Percentiles rank a stretch among this genome's conserved stretches.
phyloP scores from a whole-genome alignment of 2,329 filamentous ascomycete genomes.

The Monascus ruber region DNA sequence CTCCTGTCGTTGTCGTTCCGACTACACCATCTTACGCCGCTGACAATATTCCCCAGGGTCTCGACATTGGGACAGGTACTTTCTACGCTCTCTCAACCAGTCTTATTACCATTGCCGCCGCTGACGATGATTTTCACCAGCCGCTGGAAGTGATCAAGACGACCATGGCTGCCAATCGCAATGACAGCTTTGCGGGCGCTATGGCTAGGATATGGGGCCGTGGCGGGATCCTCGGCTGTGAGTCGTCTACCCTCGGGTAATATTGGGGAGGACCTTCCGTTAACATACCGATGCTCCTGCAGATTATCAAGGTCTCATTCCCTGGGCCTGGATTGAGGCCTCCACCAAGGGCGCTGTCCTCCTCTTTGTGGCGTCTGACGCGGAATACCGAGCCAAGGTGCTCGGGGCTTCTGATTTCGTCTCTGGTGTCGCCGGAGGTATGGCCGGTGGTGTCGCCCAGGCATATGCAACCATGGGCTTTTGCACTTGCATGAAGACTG shows the following conservation, averaged over 20 bases:
- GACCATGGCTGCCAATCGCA: conserved; percentile 95
- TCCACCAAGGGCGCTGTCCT: conserved; percentile 98
- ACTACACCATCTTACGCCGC: conserved; percentile 4
- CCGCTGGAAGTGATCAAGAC: conserved; percentile 98
- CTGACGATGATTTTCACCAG: conserved; percentile 50
- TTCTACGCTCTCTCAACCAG: background rate
- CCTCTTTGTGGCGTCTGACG: conserved; percentile 96
- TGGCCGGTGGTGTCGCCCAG: conserved; percentile 89
- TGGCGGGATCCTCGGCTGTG: conserved; percentile 89
- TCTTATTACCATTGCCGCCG: conserved; percentile 3
- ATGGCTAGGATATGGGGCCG: conserved; percentile 83
- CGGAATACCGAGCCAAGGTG: conserved; percentile 82
- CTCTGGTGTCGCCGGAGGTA: conserved; percentile 79
- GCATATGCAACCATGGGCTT: conserved; percentile 99
- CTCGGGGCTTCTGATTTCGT: conserved; percentile 79
- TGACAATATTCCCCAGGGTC: conserved; percentile 35
- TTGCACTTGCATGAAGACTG: conserved; percentile 99
- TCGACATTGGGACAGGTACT: conserved; percentile 56
- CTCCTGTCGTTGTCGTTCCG: background rate
- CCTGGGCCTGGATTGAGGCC: conserved; percentile 99
- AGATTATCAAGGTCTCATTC: conserved; percentile 99
- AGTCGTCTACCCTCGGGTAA: conserved; percentile 27
- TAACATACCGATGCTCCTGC: conserved; percentile 4
- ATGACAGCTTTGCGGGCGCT: conserved; percentile 72
- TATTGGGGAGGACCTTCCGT: too few relatives aligned